Evolutionary conservation across 805 yeast species (phyloP).

Genomic region (Myxozyma lipomycoides): DNA sequence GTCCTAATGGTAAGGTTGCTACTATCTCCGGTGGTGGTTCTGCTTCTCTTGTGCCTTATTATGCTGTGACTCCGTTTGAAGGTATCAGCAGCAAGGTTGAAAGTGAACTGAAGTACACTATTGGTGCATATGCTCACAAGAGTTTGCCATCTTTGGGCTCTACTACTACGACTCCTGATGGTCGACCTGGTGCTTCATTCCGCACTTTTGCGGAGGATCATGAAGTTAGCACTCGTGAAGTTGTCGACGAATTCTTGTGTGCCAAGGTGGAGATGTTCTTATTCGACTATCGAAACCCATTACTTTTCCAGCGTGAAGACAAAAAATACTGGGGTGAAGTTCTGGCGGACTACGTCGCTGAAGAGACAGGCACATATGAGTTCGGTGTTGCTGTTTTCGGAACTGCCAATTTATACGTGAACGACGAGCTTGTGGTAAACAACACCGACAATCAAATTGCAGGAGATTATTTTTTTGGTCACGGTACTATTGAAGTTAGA

Average conservation of each 20-base stretch:
- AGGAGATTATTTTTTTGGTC: slow-evolving; percentile 51
- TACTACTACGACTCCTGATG: slow-evolving; percentile 2
- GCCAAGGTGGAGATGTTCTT: slow-evolving; percentile 3
- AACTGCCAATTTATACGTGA: slow-evolving; percentile 52
- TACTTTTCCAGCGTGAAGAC: not conserved
- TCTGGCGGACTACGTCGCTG: slow-evolving; percentile 46
- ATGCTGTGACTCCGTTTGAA: slow-evolving; percentile 20
- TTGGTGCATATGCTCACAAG: slow-evolving; percentile 11
- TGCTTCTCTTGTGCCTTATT: slow-evolving; percentile 16
- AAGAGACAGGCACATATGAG: slow-evolving; percentile 46
- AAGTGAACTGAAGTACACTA: slow-evolving; percentile 1
- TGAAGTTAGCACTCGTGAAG: slow-evolving; percentile 1
- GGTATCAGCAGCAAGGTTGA: slow-evolving; percentile 12
- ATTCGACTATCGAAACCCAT: slow-evolving; percentile 13
- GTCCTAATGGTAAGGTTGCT: slow-evolving; percentile 40
- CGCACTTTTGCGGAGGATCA: slow-evolving; percentile 2
- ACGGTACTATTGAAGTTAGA: slow-evolving; percentile 52
- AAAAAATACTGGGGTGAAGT: slow-evolving; percentile 44
- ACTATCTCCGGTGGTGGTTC: slow-evolving; percentile 24
- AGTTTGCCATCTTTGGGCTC: slow-evolving; percentile 8
- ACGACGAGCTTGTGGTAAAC: slow-evolving; percentile 53
- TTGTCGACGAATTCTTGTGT: slow-evolving; percentile 4
- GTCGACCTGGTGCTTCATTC: slow-evolving; percentile 8
- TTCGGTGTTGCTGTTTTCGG: slow-evolving; percentile 54
- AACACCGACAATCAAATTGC: slow-evolving; percentile 50